A percentile compares a stretch with the other conserved stretches of the same genome.
These are phyloP conservation scores for Ophiostoma angusticollis DNA, from an alignment of 2,329 filamentous ascomycete genomes.

Conservation along the genomic window DNA sequence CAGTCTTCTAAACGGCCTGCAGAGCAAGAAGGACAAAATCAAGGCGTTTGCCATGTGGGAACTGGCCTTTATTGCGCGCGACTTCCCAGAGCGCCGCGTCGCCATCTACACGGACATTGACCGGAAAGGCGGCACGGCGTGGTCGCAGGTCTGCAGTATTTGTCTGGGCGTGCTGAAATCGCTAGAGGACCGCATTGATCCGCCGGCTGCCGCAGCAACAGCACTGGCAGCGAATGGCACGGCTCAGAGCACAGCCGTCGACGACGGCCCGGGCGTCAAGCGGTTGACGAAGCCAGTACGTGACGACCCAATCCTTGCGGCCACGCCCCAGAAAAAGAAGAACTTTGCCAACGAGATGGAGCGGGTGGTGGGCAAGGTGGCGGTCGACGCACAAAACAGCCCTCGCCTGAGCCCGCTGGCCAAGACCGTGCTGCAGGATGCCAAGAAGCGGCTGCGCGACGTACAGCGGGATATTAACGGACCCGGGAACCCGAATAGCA, in stretches of 20 bases:
- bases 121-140: conserved; percentile 64
- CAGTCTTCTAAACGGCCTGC: conserved; percentile 72
- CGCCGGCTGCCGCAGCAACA: conserved; percentile 21
- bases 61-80: conserved; percentile 62
- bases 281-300: conserved; percentile 28
- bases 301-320: conserved; percentile 33
- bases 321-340: conserved; percentile 22
- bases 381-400: conserved; percentile 34
- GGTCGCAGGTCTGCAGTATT: conserved; percentile 61
- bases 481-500: conserved; percentile 33
- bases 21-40: conserved; percentile 66
- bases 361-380: conserved; percentile 30
- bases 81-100: conserved; percentile 62
- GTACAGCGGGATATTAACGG: conserved; percentile 43
- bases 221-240: conserved; percentile 13
- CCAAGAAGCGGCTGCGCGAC: conserved; percentile 35
- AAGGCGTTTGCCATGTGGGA: conserved; percentile 88
- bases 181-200: conserved; percentile 54
- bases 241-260: conserved; percentile 9
- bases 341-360: conserved; percentile 31
- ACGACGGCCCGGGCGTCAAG: conserved; percentile 17
- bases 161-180: conserved; percentile 58
- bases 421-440: conserved; percentile 34
- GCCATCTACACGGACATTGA: conserved; percentile 81
- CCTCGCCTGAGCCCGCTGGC: conserved; percentile 38